These are phyloP conservation scores for Suillus decipiens DNA, from an alignment of 768 basidiomycete species.

Conservation along the genomic window DNA sequence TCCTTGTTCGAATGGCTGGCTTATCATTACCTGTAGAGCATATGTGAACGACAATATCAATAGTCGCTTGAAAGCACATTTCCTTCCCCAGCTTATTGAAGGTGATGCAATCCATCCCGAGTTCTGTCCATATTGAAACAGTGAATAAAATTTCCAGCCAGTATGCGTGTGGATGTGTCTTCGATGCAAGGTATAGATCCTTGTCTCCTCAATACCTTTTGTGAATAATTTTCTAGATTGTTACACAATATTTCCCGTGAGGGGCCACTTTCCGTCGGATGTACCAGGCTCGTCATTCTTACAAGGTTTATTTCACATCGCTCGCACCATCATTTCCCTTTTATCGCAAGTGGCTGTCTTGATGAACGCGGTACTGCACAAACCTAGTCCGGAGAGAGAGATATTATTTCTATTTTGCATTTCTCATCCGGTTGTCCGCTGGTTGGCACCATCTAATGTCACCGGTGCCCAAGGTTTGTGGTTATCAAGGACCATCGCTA, in stretches of 20 bases:
- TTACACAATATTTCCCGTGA: conserved; percentile 18
- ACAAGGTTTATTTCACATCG: conserved; percentile 23
- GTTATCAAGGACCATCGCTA: background rate
- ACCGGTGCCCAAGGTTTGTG: conserved; percentile 36
- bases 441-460: conserved; percentile 36
- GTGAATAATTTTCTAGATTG: conserved; percentile 17
- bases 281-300: conserved; percentile 39
- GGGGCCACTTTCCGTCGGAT: conserved; percentile 33
- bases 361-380: conserved; percentile 18
- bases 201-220: background rate
- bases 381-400: conserved; percentile 29
- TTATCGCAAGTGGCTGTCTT: conserved; percentile 27
- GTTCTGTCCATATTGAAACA: conserved; percentile 17
- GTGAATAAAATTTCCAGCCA: conserved; percentile 19
- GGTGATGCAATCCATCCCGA: conserved; percentile 25
- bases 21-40: conserved; percentile 15
- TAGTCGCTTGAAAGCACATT: conserved; percentile 38
- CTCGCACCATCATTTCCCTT: conserved; percentile 27
- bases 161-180: conserved; percentile 24
- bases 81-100: conserved; percentile 40
- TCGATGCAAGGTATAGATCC: conserved; percentile 21
- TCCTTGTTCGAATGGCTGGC: conserved; percentile 5
- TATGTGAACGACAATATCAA: conserved; percentile 23
- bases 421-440: conserved; percentile 31
- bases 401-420: conserved; percentile 30